Percentiles rank a stretch among this genome's conserved stretches.
Conservation (phyloP, 805 yeast species). For the Zygoascus ofunaensis region DNA sequence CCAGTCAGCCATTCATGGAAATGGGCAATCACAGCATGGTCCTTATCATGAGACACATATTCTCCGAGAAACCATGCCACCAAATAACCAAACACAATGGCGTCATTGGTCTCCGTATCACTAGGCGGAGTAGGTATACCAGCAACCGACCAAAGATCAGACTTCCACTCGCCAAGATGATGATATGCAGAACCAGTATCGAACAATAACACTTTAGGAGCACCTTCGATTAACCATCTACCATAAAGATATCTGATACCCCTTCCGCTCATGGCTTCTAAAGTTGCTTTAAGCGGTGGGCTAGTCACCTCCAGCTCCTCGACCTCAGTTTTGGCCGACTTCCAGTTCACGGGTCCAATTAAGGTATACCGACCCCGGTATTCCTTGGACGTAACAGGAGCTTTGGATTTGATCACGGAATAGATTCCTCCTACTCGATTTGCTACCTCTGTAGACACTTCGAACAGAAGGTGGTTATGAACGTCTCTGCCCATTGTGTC, state of each 20-base stretch:
- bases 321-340: slow-evolving; percentile 65
- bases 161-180: slow-evolving; percentile 83
- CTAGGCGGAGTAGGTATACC: slow-evolving; percentile 91
- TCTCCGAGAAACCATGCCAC: slow-evolving; percentile 98
- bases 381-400: slow-evolving; percentile 92
- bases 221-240: slow-evolving; percentile 96
- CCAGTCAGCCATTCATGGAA: slow-evolving; percentile 99
- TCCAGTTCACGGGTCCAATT: slow-evolving; percentile 75
- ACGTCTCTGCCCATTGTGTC: slow-evolving; percentile 76
- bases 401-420: slow-evolving; percentile 92
- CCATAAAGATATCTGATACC: slow-evolving; percentile 84
- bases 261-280: slow-evolving; percentile 70
- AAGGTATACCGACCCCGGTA: slow-evolving; percentile 78
- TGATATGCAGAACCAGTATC: slow-evolving; percentile 68
- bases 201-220: slow-evolving; percentile 85
- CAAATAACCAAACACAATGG: slow-evolving; percentile 82
- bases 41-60: slow-evolving; percentile 70
- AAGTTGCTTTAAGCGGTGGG: slow-evolving; percentile 45
- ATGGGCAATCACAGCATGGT: slow-evolving; percentile 85
- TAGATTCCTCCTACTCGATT: slow-evolving; percentile 96
- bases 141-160: slow-evolving; percentile 82
- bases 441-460: slow-evolving; percentile 95
- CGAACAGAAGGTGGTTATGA: slow-evolving; percentile 78
- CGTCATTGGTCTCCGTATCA: slow-evolving; percentile 84
- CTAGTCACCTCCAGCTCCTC: slow-evolving; percentile 51